Base-by-base conservation (phyloP, 1,284 basidiomycete genomes). In the Trametes polyzona region DNA sequence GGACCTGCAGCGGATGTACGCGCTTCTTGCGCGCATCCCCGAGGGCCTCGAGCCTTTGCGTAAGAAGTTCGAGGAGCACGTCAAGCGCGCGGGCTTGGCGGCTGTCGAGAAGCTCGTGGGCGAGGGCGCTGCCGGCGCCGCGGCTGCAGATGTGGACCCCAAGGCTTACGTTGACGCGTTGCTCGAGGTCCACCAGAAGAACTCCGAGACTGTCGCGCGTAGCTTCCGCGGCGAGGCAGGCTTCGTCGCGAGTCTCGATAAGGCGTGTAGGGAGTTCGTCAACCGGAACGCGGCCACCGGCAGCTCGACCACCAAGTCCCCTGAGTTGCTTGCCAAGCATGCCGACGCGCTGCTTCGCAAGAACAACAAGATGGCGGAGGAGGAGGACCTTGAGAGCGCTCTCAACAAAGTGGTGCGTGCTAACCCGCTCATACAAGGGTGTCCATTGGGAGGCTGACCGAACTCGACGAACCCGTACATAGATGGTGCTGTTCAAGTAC, bases 401-500 rank as follows among this genome's bases (percentile, higher is more conserved):
- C 75, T 99, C 42, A 92, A 95, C 73, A 91, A 95, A 69, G 93
- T 95, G 67, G 95, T 96, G 75, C 35, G 89, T 80, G 41, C n/a
- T 4, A 6, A 32, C 17, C 21, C 12, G 11, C 10, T 26, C 9
- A 32, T 16, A 10, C 0, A 17, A 35, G 9, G 47, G 12, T 32
- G 7, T 29, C n/a, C 24, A 9, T n/a, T 4, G 16, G 5, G 26
- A 35, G 27, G 11, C n/a, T 6, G 9, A 16, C 47, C 55, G 23
- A 46, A 46, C 29, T 8, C 43, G 8, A 24, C 33, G 26, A 35
- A 29, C 36, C 51, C 11, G 11, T 29, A 2, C 33, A 9, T 33
- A 96, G 95, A 98, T 98, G 96, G 82, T 96, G 41, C 81, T 99
- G 48, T 99, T 99, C 90, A 98, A 98, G 76, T 99, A 98, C 73